Conservation (phyloP, 2,329 filamentous ascomycete genomes). For the Neonectria faginata region DNA sequence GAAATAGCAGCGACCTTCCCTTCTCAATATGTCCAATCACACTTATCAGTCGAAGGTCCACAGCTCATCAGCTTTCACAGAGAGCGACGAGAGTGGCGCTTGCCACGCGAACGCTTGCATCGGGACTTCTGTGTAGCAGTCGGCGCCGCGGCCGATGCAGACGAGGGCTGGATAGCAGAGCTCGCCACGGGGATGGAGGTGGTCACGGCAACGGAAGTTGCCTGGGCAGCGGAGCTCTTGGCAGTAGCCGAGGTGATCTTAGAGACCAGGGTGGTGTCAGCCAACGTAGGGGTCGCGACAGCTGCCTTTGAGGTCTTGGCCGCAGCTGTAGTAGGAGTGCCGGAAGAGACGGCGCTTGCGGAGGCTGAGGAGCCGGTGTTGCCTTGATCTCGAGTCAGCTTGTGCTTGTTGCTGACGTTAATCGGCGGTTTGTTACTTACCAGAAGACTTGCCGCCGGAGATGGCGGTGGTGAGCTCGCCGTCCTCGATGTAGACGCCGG, state of each 20-base stretch:
- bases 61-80: background rate
- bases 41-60: background rate
- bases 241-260: background rate
- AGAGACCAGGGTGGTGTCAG: background rate
- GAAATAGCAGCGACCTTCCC: slow-evolving; percentile 2
- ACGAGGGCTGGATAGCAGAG: background rate
- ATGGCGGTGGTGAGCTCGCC: slow-evolving; percentile 47
- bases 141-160: slow-evolving; percentile 1
- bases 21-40: background rate
- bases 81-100: slow-evolving; percentile 1
- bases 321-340: background rate
- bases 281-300: slow-evolving; percentile 4
- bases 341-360: background rate
- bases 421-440: background rate
- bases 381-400: slow-evolving; percentile 1
- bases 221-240: background rate
- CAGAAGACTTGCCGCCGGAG: slow-evolving; percentile 7
- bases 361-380: slow-evolving; percentile 3
- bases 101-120: slow-evolving; percentile 16
- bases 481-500: slow-evolving; percentile 75
- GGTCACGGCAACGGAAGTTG: background rate
- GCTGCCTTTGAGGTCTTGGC: background rate
- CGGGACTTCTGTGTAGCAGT: slow-evolving; percentile 9
- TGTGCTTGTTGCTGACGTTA: background rate
- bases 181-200: slow-evolving; percentile 1